These are phyloP conservation scores for Termitomyces sp. DNA, from an alignment of 768 basidiomycete species.

Conservation along the genomic window DNA sequence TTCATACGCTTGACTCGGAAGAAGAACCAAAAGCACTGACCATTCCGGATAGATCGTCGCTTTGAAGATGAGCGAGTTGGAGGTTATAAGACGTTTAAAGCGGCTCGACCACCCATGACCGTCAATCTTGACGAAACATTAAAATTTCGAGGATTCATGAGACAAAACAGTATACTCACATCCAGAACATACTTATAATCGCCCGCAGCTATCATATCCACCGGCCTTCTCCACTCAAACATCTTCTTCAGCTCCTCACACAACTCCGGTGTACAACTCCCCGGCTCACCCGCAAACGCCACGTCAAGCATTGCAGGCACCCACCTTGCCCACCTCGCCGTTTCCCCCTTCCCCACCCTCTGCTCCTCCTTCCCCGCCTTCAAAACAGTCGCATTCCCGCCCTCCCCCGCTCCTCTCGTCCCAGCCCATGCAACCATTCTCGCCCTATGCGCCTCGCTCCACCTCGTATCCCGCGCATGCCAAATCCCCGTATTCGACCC, in stretches of 20 bases:
- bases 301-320: slow-evolving; percentile 50
- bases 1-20: not conserved
- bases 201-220: slow-evolving; percentile 34
- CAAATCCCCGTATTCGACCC: slow-evolving; percentile 68
- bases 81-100: slow-evolving; percentile 55
- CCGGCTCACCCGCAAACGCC: slow-evolving; percentile 34
- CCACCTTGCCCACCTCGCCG: slow-evolving; percentile 22
- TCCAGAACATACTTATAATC: slow-evolving; percentile 57
- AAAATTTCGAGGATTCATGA: not conserved
- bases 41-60: slow-evolving; percentile 63
- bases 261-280: slow-evolving; percentile 16
- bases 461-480: slow-evolving; percentile 30
- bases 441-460: slow-evolving; percentile 41
- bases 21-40: slow-evolving; percentile 23
- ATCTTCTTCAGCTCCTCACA: slow-evolving; percentile 37
- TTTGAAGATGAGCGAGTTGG: slow-evolving; percentile 57
- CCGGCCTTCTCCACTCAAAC: slow-evolving; percentile 41
- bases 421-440: slow-evolving; percentile 31
- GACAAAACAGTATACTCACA: slow-evolving; percentile 28
- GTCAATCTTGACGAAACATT: slow-evolving; percentile 30
- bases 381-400: slow-evolving; percentile 29
- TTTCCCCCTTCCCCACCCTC: slow-evolving; percentile 27
- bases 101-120: slow-evolving; percentile 60
- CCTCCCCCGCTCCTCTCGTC: slow-evolving; percentile 12
- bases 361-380: slow-evolving; percentile 16